A percentile compares a stretch with the other conserved stretches of the same genome.
These are phyloP conservation scores for sorghum (Sorghum bicolor) DNA, from an alignment of 176 grass and related monocot species.

Conservation along the genomic window DNA sequence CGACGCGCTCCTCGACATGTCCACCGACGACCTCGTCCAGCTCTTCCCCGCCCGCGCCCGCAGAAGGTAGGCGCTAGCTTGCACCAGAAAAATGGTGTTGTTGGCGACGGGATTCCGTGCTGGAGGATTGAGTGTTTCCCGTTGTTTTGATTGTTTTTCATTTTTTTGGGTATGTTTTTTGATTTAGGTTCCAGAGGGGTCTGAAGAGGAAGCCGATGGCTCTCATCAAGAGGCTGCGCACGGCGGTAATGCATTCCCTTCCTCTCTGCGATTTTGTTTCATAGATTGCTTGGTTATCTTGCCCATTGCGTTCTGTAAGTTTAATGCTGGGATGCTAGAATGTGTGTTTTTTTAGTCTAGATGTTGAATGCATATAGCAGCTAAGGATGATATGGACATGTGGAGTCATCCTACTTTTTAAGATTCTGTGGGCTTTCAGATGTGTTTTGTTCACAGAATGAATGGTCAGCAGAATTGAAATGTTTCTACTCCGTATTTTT, in stretches of 20 bases:
- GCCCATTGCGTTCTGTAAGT: not conserved
- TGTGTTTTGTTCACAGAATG: not conserved
- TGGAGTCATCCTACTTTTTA: not conserved
- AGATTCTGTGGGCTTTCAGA: not conserved
- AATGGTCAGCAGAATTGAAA: not conserved
- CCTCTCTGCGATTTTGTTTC: not conserved
- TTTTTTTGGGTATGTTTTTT: not conserved
- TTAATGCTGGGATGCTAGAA: not conserved
- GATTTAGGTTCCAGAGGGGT: slow-evolving; percentile 79
- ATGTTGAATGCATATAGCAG: too few relatives aligned
- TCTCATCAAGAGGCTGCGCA: slow-evolving; percentile 85
- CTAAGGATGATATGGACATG: not conserved
- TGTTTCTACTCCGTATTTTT: not conserved
- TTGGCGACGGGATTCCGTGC: not conserved
- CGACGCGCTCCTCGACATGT: slow-evolving; percentile 92
- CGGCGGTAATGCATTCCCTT: slow-evolving; percentile 48
- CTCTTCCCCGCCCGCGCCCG: slow-evolving; percentile 75
- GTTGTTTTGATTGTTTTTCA: not conserved
- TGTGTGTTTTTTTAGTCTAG: not conserved
- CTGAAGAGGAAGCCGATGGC: slow-evolving; percentile 98
- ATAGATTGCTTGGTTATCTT: not conserved
- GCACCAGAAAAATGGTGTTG: not conserved
- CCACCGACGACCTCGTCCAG: slow-evolving; percentile 84
- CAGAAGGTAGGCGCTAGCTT: slow-evolving; percentile 48
- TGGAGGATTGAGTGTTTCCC: not conserved